Percentiles rank a stretch among this genome's conserved stretches.
Evolutionary conservation across 2,329 filamentous ascomycete species (phyloP).

Genomic region (Phyllosticta paracitricarpa): DNA sequence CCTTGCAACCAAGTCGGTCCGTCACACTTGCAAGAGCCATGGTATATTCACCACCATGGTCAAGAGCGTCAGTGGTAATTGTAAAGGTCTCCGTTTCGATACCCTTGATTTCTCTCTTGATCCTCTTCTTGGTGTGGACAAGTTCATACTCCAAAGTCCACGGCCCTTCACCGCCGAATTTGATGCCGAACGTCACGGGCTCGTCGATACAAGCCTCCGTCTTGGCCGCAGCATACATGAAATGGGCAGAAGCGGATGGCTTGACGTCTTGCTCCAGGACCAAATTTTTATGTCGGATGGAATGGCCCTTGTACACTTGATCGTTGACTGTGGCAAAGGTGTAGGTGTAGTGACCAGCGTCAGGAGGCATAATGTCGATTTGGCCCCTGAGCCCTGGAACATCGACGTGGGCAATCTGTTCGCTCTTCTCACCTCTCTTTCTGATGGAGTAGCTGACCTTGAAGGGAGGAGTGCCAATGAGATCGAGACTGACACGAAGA

Average conservation of each 20-base stretch:
- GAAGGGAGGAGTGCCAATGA: slow-evolving; percentile 90
- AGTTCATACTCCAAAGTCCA: slow-evolving; percentile 90
- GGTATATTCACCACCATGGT: slow-evolving; percentile 81
- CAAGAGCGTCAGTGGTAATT: slow-evolving; percentile 65
- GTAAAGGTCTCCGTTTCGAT: slow-evolving; percentile 55
- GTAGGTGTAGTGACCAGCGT: slow-evolving; percentile 80
- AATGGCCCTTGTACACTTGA: slow-evolving; percentile 61
- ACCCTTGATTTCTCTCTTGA: slow-evolving; percentile 53
- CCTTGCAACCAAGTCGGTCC: slow-evolving; percentile 78
- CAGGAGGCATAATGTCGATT: slow-evolving; percentile 69
- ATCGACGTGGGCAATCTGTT: slow-evolving; percentile 44
- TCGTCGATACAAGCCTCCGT: slow-evolving; percentile 76
- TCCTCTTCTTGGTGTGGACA: slow-evolving; percentile 77
- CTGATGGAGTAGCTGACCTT: slow-evolving; percentile 66
- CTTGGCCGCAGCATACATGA: slow-evolving; percentile 47
- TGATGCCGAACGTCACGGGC: slow-evolving; percentile 61
- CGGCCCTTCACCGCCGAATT: slow-evolving; percentile 71
- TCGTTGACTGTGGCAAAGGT: slow-evolving; percentile 74
- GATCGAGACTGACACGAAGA: slow-evolving; percentile 75
- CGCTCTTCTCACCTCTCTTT: slow-evolving; percentile 46
- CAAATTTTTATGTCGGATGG: slow-evolving; percentile 42
- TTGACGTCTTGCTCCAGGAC: slow-evolving; percentile 82
- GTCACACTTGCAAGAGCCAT: slow-evolving; percentile 77
- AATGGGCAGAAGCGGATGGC: slow-evolving; percentile 71
- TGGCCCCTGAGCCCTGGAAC: slow-evolving; percentile 71